phyloP scores from a whole-genome alignment of 495 filamentous ascomycete genomes.

The Neurospora sp. region DNA sequence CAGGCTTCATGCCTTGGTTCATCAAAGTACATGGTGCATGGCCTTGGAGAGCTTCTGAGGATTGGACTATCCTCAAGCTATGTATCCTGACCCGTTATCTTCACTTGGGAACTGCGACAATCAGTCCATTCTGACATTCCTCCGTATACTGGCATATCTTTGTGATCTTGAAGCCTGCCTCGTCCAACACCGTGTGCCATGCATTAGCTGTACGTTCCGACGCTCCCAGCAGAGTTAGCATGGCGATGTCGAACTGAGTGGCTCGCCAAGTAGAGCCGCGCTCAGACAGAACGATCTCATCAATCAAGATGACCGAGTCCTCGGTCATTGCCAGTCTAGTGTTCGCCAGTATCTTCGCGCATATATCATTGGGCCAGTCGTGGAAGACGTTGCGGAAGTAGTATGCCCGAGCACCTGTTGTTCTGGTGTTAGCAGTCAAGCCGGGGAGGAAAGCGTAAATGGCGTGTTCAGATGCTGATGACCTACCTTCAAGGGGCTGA shows the following conservation, averaged over 20 bases:
- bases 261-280: background rate
- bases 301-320: slow-evolving; percentile 33
- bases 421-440: background rate
- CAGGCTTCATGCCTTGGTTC: background rate
- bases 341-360: slow-evolving; percentile 27
- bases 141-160: background rate
- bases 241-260: background rate
- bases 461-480: background rate
- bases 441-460: background rate
- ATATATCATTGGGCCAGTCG: slow-evolving; percentile 33
- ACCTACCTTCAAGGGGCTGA: slow-evolving; percentile 19
- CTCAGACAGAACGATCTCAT: slow-evolving; percentile 32
- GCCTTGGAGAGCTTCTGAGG: background rate
- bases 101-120: background rate
- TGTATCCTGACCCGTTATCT: background rate
- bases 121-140: background rate
- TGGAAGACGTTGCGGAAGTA: slow-evolving; percentile 39
- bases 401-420: slow-evolving; percentile 31
- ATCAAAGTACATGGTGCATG: background rate
- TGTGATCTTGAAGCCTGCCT: background rate
- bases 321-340: slow-evolving; percentile 23
- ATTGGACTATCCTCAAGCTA: background rate
- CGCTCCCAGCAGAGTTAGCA: background rate
- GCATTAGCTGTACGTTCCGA: background rate
- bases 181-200: background rate